These are phyloP conservation scores for Mycothermus thermophilus DNA, from an alignment of 495 filamentous ascomycete species.

Conservation along the genomic window DNA sequence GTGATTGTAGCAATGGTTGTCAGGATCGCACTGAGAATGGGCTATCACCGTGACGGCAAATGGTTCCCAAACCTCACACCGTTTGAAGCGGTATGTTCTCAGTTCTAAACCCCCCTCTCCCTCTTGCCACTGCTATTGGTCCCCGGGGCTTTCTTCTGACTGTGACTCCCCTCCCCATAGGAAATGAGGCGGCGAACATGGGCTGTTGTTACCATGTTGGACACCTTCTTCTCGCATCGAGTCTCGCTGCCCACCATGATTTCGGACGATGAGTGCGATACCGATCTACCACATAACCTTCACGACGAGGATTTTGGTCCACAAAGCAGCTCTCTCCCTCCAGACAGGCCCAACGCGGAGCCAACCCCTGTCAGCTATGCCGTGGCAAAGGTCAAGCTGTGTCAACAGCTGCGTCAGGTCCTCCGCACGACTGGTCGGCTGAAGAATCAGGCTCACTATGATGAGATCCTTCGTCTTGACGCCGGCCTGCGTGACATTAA, in stretches of 20 bases:
- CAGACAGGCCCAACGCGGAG: conserved; percentile 57
- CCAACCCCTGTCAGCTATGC: conserved; percentile 80
- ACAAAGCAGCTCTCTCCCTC: conserved; percentile 60
- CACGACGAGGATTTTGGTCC: conserved; percentile 90
- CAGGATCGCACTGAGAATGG: conserved; percentile 83
- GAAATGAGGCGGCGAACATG: conserved; percentile 88
- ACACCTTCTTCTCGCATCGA: conserved; percentile 84
- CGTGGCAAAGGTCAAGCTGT: conserved; percentile 62
- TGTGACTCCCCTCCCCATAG: conserved; percentile 10
- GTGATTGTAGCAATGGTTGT: conserved; percentile 67
- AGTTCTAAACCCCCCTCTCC: neutral
- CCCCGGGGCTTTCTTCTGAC: neutral
- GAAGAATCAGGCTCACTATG: conserved; percentile 49
- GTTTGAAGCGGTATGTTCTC: conserved; percentile 51
- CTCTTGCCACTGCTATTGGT: neutral
- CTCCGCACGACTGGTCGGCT: conserved; percentile 37
- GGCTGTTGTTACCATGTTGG: conserved; percentile 66
- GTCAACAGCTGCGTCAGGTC: conserved; percentile 40
- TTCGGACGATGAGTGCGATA: conserved; percentile 67
- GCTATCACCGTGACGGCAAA: conserved; percentile 83
- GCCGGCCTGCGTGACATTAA: conserved; percentile 54
- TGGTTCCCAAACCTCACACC: conserved; percentile 70
- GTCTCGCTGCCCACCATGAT: conserved; percentile 80
- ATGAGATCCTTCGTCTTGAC: conserved; percentile 68
- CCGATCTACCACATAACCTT: conserved; percentile 73